Evolutionary conservation across 805 yeast species (phyloP).

Genomic region (Barnettozyma vustinii): DNA sequence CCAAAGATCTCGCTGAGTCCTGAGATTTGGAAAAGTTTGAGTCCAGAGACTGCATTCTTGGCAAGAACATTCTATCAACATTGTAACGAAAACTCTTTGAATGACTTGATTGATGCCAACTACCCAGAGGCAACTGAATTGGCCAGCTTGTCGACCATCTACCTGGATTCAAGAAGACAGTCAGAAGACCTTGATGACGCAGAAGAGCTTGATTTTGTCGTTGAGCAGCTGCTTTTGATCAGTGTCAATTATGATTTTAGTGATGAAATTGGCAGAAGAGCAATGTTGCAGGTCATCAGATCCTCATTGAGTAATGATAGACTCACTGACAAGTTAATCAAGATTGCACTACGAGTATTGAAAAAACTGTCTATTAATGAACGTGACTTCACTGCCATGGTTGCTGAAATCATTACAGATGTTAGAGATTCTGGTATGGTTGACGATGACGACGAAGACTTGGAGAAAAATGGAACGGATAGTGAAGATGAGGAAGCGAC

Average conservation of each 20-base stretch:
- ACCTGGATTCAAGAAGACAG: slow-evolving; percentile 44
- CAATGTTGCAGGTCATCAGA: slow-evolving; percentile 56
- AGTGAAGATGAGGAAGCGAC: slow-evolving; percentile 17
- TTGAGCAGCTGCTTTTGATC: slow-evolving; percentile 64
- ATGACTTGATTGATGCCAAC: slow-evolving; percentile 54
- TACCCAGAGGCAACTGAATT: slow-evolving; percentile 78
- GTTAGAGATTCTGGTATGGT: slow-evolving; percentile 53
- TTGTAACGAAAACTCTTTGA: slow-evolving; percentile 49
- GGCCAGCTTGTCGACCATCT: slow-evolving; percentile 52
- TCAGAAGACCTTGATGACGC: slow-evolving; percentile 33
- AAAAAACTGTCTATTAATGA: slow-evolving; percentile 70
- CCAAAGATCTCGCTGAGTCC: slow-evolving; percentile 53
- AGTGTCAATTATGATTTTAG: slow-evolving; percentile 75
- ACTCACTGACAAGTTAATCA: slow-evolving; percentile 48
- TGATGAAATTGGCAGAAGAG: slow-evolving; percentile 86
- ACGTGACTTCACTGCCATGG: slow-evolving; percentile 76
- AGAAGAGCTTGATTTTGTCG: slow-evolving; percentile 62
- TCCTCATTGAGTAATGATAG: slow-evolving; percentile 53
- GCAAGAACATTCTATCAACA: slow-evolving; percentile 61
- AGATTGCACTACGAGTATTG: slow-evolving; percentile 58
- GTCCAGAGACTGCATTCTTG: slow-evolving; percentile 71
- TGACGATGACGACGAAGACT: slow-evolving; percentile 21
- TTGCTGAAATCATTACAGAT: slow-evolving; percentile 83
- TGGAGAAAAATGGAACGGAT: background rate
- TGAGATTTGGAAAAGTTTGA: slow-evolving; percentile 63